These are phyloP conservation scores for Xylaria telfairii DNA, from an alignment of 495 filamentous ascomycete genomes.

Conservation along the genomic window DNA sequence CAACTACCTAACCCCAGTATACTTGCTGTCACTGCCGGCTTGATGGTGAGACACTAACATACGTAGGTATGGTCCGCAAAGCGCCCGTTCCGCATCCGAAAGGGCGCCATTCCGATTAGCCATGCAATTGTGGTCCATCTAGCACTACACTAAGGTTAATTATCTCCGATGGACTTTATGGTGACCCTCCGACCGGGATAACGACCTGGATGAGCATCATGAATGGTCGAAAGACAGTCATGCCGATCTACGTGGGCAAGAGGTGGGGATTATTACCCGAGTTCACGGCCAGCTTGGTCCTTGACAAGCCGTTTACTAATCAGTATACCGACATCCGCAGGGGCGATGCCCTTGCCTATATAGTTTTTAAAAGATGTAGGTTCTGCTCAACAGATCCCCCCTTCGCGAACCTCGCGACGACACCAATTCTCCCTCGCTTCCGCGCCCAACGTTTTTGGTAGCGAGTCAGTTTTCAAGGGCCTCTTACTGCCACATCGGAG, in stretches of 20 bases:
- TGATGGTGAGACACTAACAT: too few species aligned
- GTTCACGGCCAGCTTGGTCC: not conserved
- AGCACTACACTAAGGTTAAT: not conserved
- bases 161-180: conserved; percentile 1
- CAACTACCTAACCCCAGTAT: too few species aligned
- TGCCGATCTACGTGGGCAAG: not conserved
- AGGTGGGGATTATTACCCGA: not conserved
- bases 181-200: conserved; percentile 5
- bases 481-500: not conserved
- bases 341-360: not conserved
- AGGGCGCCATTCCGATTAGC: not conserved
- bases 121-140: not conserved
- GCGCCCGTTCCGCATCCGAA: not conserved
- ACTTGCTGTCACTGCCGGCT: too few species aligned
- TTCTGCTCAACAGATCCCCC: not conserved
- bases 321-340: not conserved
- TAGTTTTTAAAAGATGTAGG: conserved; percentile 1
- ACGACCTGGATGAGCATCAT: not conserved
- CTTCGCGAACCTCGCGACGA: not conserved
- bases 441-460: not conserved
- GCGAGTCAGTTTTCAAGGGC: not conserved
- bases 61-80: too few species aligned
- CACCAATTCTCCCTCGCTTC: not conserved
- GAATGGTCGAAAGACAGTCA: not conserved
- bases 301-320: conserved; percentile 9